These are phyloP conservation scores for Dioscorea cayenensis DNA, from an alignment of 116 monocot genomes.

Conservation along the genomic window DNA sequence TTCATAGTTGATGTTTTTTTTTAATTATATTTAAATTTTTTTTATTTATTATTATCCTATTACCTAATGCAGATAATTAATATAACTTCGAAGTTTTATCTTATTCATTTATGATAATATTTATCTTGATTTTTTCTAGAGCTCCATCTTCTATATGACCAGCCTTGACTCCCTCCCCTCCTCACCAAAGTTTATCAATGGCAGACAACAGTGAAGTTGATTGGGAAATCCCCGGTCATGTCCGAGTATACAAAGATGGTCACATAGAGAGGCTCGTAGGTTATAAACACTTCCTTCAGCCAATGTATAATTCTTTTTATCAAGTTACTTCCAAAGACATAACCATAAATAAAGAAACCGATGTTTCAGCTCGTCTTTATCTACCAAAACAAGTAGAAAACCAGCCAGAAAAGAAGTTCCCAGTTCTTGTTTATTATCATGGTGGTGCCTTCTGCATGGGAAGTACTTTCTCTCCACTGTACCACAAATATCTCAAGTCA, in stretches of 20 bases:
- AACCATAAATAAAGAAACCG: not conserved
- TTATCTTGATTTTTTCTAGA: too few species aligned
- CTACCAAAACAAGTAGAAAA: not conserved
- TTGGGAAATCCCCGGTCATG: not conserved
- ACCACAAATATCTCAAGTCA: not conserved
- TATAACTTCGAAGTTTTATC: too few species aligned
- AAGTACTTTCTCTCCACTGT: not conserved
- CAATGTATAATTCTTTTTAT: not conserved
- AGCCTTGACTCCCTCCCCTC: too few species aligned
- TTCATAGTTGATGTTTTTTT: too few species aligned
- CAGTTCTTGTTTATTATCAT: not conserved
- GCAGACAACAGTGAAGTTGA: not conserved
- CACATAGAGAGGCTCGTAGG: not conserved
- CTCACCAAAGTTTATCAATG: not conserved
- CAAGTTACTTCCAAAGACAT: constrained; percentile 2
- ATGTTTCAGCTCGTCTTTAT: constrained; percentile 6
- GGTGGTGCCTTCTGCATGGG: not conserved
- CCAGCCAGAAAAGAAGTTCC: not conserved
- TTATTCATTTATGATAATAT: too few species aligned
- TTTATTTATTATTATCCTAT: too few species aligned
- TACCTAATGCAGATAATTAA: too few species aligned
- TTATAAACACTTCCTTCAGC: not conserved
- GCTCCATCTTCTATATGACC: too few species aligned
- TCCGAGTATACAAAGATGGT: not conserved
- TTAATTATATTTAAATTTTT: too few species aligned